Conservation (phyloP, 2,329 filamentous ascomycete genomes). For the Neopestalotiopsis sp. region DNA sequence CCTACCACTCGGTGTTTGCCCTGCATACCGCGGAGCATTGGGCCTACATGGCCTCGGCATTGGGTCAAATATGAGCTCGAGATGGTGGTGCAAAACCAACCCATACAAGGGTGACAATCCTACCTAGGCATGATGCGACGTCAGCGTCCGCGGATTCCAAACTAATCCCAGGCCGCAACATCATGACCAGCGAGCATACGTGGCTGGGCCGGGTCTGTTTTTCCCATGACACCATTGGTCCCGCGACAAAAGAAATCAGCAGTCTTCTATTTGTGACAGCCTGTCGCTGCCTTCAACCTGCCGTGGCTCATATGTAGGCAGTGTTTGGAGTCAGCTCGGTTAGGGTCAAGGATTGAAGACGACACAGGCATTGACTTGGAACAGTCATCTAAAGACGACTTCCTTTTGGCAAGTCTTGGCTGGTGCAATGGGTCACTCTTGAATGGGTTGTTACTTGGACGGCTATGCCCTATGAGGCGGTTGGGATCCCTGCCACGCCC, state of each 20-base stretch:
- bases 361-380: too few species aligned
- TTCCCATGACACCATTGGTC: background rate
- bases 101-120: background rate
- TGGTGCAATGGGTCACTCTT: too few species aligned
- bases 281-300: background rate
- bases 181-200: background rate
- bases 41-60: background rate
- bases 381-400: too few species aligned
- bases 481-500: too few species aligned
- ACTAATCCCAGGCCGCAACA: background rate
- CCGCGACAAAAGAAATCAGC: background rate
- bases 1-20: background rate
- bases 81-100: background rate
- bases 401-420: too few species aligned
- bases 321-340: background rate
- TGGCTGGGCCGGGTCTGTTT: background rate
- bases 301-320: background rate
- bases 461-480: too few species aligned
- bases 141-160: background rate
- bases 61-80: background rate
- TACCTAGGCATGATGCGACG: conserved; percentile 1
- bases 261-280: background rate
- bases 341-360: too few species aligned
- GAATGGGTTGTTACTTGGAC: too few species aligned
- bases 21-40: background rate